These are phyloP conservation scores for Piromyces finnis DNA, from an alignment of 192 early-diverging fungal species.

Conservation along the genomic window DNA sequence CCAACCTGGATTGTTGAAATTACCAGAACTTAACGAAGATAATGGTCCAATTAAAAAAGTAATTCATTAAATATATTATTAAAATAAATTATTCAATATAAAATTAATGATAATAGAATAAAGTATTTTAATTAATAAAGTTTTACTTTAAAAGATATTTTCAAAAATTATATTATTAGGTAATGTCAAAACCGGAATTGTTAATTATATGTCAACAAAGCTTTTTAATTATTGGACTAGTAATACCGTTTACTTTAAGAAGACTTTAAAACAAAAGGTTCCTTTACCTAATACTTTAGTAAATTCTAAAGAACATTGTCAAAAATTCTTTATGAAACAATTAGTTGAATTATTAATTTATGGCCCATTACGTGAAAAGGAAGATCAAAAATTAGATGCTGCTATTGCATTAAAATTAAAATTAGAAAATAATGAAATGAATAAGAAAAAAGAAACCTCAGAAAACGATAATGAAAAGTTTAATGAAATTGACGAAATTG, in stretches of 20 bases:
- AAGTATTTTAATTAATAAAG: too few relatives aligned
- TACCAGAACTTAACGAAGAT: background rate
- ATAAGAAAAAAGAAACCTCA: background rate
- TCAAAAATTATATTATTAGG: background rate
- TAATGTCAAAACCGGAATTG: background rate
- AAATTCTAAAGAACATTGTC: background rate
- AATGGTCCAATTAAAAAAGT: background rate
- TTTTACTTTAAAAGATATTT: too few relatives aligned
- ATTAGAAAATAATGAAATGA: background rate
- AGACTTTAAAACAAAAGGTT: background rate
- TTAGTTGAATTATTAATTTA: constrained; percentile 14
- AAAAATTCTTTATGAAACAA: constrained; percentile 4
- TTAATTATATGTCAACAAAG: background rate
- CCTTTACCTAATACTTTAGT: background rate
- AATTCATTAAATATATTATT: background rate
- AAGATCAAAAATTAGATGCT: constrained; percentile 27
- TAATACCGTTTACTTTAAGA: background rate
- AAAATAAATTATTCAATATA: too few relatives aligned
- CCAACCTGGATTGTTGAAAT: background rate
- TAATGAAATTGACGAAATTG: background rate
- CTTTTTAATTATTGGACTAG: background rate
- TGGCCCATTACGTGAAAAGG: constrained; percentile 26
- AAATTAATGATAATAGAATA: too few relatives aligned
- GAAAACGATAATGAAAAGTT: background rate
- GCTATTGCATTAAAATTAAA: constrained; percentile 15